Base-by-base conservation (phyloP, 257 asterid species). In the Anisodus tanguticus region DNA sequence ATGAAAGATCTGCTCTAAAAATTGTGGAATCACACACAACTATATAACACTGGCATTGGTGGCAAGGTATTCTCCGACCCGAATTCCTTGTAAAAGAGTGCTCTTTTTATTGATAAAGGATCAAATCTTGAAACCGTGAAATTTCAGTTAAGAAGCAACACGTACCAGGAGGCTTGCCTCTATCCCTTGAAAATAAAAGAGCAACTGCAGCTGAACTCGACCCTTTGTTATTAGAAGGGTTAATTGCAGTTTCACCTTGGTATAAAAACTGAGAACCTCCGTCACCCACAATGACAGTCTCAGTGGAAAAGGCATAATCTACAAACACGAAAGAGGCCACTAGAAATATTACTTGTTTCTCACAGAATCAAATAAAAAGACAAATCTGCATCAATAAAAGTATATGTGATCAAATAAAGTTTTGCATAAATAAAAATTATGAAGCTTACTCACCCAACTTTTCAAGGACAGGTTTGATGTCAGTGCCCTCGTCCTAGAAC, bases 241-340 rank as follows among this genome's bases (percentile, higher is more conserved):
- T 68, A 51, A 51, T 79, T 85, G 83, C n/a, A 9, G 86, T 83
- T 74, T 86, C 82, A 87, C 92, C 87, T 88, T 83, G 86, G 86
- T 88, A 92, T 83, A 89, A 84, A 86, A 88, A 89, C 43, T 85
- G 83, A 85, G 91, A 85, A 72, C 92, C 90, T 26, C 91, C 90
- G 67, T 92, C 96, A 81, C 99, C 99, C 85, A 93, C 93, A 87
- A 95, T 82, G 82, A 77, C 64, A 26, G 98, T 95, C 82, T 90
- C 97, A 80, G 66, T 78, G 31, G 97, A 63, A 80, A 95, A 92
- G 80, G 94, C 92, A 85, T 84, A 89, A 83, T 94, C 99, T 94
- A 88, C 82, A 67, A 86, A 86, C 88, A 84, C 19, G 5, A 84
- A 79, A 82, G 78, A 15, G 35, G 39, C 55, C 72, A 72, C 82